Percentiles rank a stretch among this genome's conserved stretches.
phyloP scores from a whole-genome alignment of 441 rosid genomes.

The Aquilaria agallochum region DNA sequence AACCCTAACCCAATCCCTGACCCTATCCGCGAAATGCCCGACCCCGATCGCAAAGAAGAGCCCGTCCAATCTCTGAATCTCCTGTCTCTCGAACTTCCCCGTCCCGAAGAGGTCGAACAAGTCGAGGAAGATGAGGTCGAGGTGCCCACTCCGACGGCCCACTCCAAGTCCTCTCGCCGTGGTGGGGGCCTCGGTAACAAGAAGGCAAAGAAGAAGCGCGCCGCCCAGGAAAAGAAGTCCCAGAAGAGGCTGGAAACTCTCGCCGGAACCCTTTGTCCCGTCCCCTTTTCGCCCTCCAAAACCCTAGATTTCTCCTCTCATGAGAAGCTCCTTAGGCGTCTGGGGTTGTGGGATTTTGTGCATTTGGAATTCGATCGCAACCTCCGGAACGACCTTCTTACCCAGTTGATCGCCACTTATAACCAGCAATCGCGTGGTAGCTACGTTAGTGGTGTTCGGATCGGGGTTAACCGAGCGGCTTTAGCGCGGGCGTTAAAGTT shows the following conservation, averaged over 20 bases:
- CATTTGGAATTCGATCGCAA: slow-evolving; percentile 53
- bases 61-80: slow-evolving; percentile 11
- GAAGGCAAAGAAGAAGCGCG: slow-evolving; percentile 32
- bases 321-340: slow-evolving; percentile 48
- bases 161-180: slow-evolving; percentile 21
- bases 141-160: slow-evolving; percentile 10
- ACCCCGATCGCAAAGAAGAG: neutral
- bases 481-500: slow-evolving; percentile 74
- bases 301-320: slow-evolving; percentile 55
- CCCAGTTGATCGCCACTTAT: slow-evolving; percentile 56
- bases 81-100: slow-evolving; percentile 22
- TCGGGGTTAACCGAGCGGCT: slow-evolving; percentile 66
- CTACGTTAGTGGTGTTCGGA: slow-evolving; percentile 49
- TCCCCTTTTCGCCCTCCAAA: slow-evolving; percentile 61
- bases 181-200: slow-evolving; percentile 43
- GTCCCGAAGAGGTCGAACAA: slow-evolving; percentile 22
- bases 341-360: slow-evolving; percentile 86
- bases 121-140: slow-evolving; percentile 35
- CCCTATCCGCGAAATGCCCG: neutral
- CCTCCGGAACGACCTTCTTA: slow-evolving; percentile 51
- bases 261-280: slow-evolving; percentile 37
- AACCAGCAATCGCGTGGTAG: slow-evolving; percentile 32
- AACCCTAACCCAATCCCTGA: neutral
- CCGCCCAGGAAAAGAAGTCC: slow-evolving; percentile 31
- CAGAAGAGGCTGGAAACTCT: slow-evolving; percentile 47